These are phyloP conservation scores for Beta lomatogona DNA, from an alignment of 179 eudicot genomes.

Conservation along the genomic window DNA sequence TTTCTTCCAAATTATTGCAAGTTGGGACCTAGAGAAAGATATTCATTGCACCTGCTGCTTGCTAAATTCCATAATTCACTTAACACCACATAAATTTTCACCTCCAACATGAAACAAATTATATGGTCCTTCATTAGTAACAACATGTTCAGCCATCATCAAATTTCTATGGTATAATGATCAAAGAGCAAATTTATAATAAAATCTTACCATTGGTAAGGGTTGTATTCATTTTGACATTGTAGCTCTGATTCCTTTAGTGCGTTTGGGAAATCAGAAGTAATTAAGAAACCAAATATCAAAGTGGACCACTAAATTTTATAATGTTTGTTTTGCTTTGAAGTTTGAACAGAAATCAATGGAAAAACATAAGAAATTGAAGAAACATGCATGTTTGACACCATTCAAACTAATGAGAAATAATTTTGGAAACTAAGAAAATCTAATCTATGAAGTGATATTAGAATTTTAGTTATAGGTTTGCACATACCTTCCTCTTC, in stretches of 20 bases:
- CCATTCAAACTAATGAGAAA: neutral
- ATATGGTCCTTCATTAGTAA: neutral
- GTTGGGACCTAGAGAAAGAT: neutral
- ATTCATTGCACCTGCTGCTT: neutral
- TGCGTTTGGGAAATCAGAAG: neutral
- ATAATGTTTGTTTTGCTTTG: neutral
- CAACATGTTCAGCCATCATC: neutral
- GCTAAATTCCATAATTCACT: neutral
- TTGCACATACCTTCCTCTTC: too few relatives aligned
- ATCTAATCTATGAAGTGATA: too few relatives aligned
- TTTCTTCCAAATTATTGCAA: neutral
- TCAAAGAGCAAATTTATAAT: neutral
- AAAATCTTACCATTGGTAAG: neutral
- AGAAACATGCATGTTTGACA: neutral
- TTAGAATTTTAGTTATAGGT: too few relatives aligned
- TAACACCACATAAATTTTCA: neutral
- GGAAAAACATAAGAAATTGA: neutral
- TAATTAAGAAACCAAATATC: neutral
- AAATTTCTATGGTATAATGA: neutral
- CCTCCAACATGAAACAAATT: neutral
- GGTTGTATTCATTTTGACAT: neutral
- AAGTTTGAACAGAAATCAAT: neutral
- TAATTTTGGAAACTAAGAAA: neutral
- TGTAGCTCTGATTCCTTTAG: neutral
- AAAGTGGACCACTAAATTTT: neutral